Base-by-base conservation (phyloP, 345 rosid genomes). In the Moricandia moricandioides region DNA sequence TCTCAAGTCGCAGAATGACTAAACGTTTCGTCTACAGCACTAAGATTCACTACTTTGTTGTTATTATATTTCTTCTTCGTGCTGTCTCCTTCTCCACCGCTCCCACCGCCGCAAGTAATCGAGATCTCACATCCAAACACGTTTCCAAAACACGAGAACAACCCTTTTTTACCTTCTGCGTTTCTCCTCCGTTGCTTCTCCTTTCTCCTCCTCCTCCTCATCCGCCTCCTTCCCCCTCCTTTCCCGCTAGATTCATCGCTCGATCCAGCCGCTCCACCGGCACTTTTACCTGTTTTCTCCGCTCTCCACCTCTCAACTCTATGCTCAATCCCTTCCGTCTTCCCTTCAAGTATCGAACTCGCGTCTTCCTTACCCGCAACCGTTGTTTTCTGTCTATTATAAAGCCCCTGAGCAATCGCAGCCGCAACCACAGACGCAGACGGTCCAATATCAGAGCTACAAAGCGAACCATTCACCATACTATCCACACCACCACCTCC, bases 401-500 rank as follows among this genome's bases (percentile, higher is more conserved):
- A 88, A 80, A 96, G 73, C 18, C 98, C 99, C 35, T 83, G 86
- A 0, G 99, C 97, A 12, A 92, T 96, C 6, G 99, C 98, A 0
- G 94, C 96, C 7, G 98, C 99, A 14, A 96, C 99, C 0, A 96
- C 83, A 7, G 99, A 96, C 3, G 98, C 97, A 0, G 99, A 96
- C 0, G 99, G 99, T 14, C 98, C 99, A 7, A 96, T 86, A 45
- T 92, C 97, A 10, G 87, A 77, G 66, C 8, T 75, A 60, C 88
- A 85, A 17, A 79, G 62, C 4, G 93, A 88, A 2, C 81, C 97
- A 24, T 87, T 88, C 65, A 88, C 84, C 85, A 84, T 65, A 78
- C 93, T 87, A 1, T 86, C 88, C 5, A 63, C 63, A 16, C 82
- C 81, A 10, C 4, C 63, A 26, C 3, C 56, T 16, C 3, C 56